Evolutionary conservation across 768 basidiomycete species (phyloP).

Genomic region (Russula virescens): DNA sequence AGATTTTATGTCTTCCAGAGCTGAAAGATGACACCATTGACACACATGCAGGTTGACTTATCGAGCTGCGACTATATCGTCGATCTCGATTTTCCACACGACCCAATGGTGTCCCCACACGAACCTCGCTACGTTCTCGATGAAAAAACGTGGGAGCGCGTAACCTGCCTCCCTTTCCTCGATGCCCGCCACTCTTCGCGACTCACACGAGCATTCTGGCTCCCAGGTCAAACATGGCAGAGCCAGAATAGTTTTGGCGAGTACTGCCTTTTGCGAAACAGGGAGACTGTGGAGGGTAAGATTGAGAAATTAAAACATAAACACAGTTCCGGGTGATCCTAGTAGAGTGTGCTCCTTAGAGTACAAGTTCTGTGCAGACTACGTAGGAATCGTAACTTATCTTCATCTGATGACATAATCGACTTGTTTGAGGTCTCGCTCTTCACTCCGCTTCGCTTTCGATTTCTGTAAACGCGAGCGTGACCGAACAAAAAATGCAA

Average conservation of each 20-base stretch:
- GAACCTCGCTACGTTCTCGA: conserved; percentile 82
- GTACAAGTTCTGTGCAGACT: no score
- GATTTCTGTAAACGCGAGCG: not conserved
- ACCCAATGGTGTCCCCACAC: conserved; percentile 45
- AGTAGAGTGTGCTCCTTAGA: not conserved
- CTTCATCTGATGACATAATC: conserved; percentile 16
- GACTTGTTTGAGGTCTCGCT: not conserved
- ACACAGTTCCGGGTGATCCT: not conserved
- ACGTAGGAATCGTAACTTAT: no score
- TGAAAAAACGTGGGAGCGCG: conserved; percentile 67
- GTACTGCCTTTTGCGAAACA: conserved; percentile 81
- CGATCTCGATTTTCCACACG: conserved; percentile 79
- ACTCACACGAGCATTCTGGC: conserved; percentile 73
- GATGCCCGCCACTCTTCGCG: conserved; percentile 70
- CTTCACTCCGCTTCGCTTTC: not conserved
- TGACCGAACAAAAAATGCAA: conserved; percentile 59
- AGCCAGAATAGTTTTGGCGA: conserved; percentile 75
- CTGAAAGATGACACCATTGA: not conserved
- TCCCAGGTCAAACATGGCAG: conserved; percentile 69
- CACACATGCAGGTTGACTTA: conserved; percentile 50
- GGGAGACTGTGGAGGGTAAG: conserved; percentile 32
- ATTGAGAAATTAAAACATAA: conserved; percentile 17
- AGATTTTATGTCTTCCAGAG: conserved; percentile 29
- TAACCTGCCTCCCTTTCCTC: conserved; percentile 77
- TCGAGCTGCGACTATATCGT: conserved; percentile 83